Conservation (phyloP, 768 basidiomycete genomes). For the Kwoniella dejecticola region DNA sequence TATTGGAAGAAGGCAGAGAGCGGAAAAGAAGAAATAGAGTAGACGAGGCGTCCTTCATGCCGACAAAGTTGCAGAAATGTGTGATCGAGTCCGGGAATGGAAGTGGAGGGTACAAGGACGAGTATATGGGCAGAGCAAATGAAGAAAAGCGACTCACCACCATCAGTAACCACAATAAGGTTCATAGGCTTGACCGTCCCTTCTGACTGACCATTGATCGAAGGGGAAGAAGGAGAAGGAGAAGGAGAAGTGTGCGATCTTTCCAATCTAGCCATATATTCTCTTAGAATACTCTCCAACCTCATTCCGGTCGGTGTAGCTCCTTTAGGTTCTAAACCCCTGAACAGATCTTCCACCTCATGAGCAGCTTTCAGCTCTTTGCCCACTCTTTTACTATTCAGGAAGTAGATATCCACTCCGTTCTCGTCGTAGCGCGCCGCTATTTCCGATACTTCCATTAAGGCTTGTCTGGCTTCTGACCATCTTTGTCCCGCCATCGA, state of each 20-base stretch:
- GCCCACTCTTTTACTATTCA: conserved; percentile 49
- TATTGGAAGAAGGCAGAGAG: background rate
- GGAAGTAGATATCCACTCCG: conserved; percentile 51
- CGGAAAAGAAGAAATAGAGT: background rate
- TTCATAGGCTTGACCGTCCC: conserved; percentile 51
- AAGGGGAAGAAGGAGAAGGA: conserved; percentile 13
- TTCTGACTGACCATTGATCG: conserved; percentile 8
- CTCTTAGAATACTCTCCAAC: conserved; percentile 43
- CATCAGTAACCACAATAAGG: conserved; percentile 47
- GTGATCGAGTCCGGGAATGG: too few relatives aligned
- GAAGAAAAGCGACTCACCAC: conserved; percentile 32
- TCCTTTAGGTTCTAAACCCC: conserved; percentile 44
- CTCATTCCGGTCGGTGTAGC: conserved; percentile 47
- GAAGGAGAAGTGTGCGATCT: conserved; percentile 15
- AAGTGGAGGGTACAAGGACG: background rate
- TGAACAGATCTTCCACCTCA: conserved; percentile 51
- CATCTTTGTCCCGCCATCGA: conserved; percentile 51
- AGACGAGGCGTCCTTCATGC: too few relatives aligned
- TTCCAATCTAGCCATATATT: conserved; percentile 49
- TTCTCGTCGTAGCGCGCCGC: conserved; percentile 43
- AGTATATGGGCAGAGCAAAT: too few relatives aligned
- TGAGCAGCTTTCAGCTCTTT: conserved; percentile 37
- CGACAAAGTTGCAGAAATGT: too few relatives aligned
- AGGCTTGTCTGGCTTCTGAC: conserved; percentile 37
- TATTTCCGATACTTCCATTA: conserved; percentile 48